These are phyloP conservation scores for Barnettozyma californica DNA, from an alignment of 805 yeast genomes.

Conservation along the genomic window DNA sequence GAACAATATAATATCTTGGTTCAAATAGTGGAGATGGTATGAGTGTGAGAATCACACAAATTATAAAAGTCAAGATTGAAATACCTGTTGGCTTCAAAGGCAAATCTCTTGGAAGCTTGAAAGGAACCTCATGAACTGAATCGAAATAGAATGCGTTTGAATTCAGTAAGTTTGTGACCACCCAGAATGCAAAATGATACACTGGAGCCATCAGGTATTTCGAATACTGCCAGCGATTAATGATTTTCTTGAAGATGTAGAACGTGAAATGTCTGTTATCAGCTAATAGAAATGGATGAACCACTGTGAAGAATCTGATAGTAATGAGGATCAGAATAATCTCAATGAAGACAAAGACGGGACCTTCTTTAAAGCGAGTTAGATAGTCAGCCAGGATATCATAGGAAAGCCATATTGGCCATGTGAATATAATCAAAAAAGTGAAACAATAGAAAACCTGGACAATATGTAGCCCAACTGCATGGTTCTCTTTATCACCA, in stretches of 20 bases:
- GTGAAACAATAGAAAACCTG: constrained; percentile 76
- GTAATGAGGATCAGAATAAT: constrained; percentile 36
- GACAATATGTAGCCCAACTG: constrained; percentile 61
- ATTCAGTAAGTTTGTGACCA: constrained; percentile 32
- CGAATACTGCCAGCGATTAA: constrained; percentile 43
- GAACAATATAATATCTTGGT: constrained; percentile 86
- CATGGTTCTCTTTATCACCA: constrained; percentile 89
- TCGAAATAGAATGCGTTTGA: constrained; percentile 31
- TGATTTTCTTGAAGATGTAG: constrained; percentile 68
- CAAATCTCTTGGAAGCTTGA: constrained; percentile 29
- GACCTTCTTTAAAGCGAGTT: constrained; percentile 24
- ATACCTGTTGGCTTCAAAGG: constrained; percentile 40
- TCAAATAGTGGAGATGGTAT: constrained; percentile 91
- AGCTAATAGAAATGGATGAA: constrained; percentile 87
- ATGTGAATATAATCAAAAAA: constrained; percentile 58
- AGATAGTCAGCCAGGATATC: constrained; percentile 36
- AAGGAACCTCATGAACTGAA: constrained; percentile 31
- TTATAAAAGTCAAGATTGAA: constrained; percentile 45
- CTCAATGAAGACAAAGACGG: constrained; percentile 28
- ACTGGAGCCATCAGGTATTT: constrained; percentile 53
- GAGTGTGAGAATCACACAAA: constrained; percentile 54
- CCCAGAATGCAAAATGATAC: constrained; percentile 55
- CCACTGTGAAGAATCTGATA: constrained; percentile 58
- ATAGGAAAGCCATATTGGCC: constrained; percentile 66
- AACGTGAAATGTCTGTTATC: constrained; percentile 94